These are phyloP conservation scores for Cajanus cajan DNA, from an alignment of 306 rosid species.

Conservation along the genomic window DNA sequence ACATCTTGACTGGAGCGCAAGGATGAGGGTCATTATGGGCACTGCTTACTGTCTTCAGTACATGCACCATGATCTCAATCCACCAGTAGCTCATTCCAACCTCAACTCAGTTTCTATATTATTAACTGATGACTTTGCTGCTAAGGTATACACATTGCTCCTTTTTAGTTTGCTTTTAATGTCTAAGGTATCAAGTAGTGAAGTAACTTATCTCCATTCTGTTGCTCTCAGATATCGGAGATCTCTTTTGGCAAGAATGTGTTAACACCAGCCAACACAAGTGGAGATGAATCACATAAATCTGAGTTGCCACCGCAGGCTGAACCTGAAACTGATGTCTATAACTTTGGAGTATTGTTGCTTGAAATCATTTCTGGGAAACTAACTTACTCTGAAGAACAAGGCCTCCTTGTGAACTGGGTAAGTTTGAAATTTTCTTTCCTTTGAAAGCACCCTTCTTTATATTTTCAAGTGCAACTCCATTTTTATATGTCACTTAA, in stretches of 20 bases:
- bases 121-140: slow-evolving; percentile 91
- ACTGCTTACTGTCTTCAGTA: slow-evolving; percentile 86
- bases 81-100: slow-evolving; percentile 72
- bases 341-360: slow-evolving; percentile 67
- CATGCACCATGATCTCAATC: slow-evolving; percentile 94
- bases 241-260: slow-evolving; percentile 40
- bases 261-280: slow-evolving; percentile 16
- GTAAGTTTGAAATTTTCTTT: slow-evolving; percentile 44
- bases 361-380: slow-evolving; percentile 83
- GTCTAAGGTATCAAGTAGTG: neutral
- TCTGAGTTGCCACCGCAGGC: slow-evolving; percentile 59
- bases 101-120: slow-evolving; percentile 56
- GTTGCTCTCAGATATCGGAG: slow-evolving; percentile 61
- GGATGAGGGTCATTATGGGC: slow-evolving; percentile 89
- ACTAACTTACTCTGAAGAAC: slow-evolving; percentile 66
- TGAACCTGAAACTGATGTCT: slow-evolving; percentile 75
- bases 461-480: neutral
- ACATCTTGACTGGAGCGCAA: slow-evolving; percentile 83
- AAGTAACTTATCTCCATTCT: slow-evolving; percentile 17
- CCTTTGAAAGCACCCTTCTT: neutral
- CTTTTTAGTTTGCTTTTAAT: neutral
- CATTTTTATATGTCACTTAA: neutral
- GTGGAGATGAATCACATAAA: slow-evolving; percentile 44
- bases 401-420: slow-evolving; percentile 67
- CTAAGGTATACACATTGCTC: slow-evolving; percentile 57